Conservation (phyloP, 164 flowering plant species). For the Berberis vulgaris region DNA sequence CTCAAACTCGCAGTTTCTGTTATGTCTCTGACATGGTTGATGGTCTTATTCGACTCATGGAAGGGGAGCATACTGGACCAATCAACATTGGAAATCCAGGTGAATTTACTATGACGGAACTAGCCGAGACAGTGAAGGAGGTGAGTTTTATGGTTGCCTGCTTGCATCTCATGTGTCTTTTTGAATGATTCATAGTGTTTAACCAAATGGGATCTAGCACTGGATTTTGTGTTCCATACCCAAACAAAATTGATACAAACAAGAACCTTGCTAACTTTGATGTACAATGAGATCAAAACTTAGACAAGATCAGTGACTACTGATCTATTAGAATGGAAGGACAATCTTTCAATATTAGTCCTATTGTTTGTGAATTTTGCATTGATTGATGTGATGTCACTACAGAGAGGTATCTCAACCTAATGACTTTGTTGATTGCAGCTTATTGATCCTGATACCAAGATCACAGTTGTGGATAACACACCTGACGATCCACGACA, state of each 20-base stretch:
- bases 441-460: constrained; percentile 16
- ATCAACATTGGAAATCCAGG: constrained; percentile 85
- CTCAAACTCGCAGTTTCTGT: constrained; percentile 79
- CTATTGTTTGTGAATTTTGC: no score
- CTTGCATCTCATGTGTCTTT: no score
- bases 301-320: no score
- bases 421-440: background rate
- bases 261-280: no score
- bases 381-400: no score
- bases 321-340: no score
- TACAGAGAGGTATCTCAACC: no score
- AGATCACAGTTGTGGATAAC: constrained; percentile 48
- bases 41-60: constrained; percentile 80
- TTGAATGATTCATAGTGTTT: background rate
- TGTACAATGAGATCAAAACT: no score
- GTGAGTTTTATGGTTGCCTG: constrained; percentile 21
- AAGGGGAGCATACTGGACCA: constrained; percentile 69
- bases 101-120: constrained; percentile 73
- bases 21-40: constrained; percentile 85
- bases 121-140: constrained; percentile 71
- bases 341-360: no score
- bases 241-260: no score
- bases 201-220: no score
- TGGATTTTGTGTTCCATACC: no score
- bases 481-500: constrained; percentile 78